Conservation (phyloP, 495 filamentous ascomycete species). For the Penicillium lividum region DNA sequence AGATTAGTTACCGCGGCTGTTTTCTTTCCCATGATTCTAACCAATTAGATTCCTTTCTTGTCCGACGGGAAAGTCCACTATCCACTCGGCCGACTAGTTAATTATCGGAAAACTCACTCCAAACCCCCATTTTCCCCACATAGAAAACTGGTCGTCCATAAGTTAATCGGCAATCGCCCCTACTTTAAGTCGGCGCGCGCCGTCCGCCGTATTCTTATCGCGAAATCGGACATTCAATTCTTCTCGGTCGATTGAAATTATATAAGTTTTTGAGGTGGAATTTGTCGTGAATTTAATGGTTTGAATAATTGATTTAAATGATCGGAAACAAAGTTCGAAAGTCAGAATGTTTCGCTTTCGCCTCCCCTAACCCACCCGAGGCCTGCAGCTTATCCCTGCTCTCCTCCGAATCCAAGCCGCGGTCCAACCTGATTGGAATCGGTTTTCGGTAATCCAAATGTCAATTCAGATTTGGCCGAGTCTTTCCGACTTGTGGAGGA, state of each 20-base stretch:
- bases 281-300: background rate
- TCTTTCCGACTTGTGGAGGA: conserved; percentile 11
- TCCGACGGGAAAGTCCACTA: conserved; percentile 36
- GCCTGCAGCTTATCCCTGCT: conserved; percentile 8
- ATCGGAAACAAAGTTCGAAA: conserved; percentile 3
- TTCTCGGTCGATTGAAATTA: conserved; percentile 16
- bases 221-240: conserved; percentile 11
- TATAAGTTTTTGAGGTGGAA: conserved; percentile 7
- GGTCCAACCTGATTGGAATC: conserved; percentile 5
- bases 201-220: conserved; percentile 23
- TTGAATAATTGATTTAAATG: background rate
- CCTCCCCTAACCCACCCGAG: conserved; percentile 23
- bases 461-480: conserved; percentile 8
- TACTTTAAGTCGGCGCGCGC: conserved; percentile 1
- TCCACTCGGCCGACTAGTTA: conserved; percentile 38
- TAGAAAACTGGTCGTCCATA: too few species aligned
- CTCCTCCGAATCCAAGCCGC: conserved; percentile 18
- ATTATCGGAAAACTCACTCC: too few species aligned
- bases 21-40: background rate
- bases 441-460: conserved; percentile 4
- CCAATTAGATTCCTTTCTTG: conserved; percentile 31
- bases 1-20: conserved; percentile 37
- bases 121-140: too few species aligned
- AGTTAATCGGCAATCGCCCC: conserved; percentile 10
- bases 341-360: background rate